These are phyloP conservation scores for Parafenestella ontariensis DNA, from an alignment of 2,329 filamentous ascomycete genomes.

Conservation along the genomic window DNA sequence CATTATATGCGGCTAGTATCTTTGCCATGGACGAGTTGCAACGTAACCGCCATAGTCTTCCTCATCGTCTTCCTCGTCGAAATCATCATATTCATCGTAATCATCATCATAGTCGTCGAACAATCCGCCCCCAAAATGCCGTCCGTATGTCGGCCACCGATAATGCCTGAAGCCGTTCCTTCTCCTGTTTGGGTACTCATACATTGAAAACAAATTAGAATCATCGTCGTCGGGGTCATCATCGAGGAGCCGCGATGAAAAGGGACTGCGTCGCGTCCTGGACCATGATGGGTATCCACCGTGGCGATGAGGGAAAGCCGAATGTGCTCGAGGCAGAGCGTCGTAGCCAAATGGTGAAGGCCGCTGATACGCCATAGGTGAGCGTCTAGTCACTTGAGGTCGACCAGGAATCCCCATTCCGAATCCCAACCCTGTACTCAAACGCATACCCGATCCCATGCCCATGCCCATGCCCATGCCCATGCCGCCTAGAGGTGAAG, in stretches of 20 bases:
- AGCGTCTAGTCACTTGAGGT: background rate
- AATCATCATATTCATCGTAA: conserved; percentile 13
- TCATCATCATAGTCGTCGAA: conserved; percentile 5
- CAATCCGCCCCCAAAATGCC: conserved; percentile 1
- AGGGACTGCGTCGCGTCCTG: background rate
- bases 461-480: conserved; percentile 3
- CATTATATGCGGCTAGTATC: background rate
- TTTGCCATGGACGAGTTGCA: background rate
- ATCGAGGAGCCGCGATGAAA: conserved; percentile 2
- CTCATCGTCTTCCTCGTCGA: conserved; percentile 10
- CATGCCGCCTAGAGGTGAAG: conserved; percentile 3
- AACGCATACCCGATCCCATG: background rate
- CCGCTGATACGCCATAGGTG: conserved; percentile 1
- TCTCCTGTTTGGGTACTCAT: background rate
- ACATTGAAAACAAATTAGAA: conserved; percentile 1
- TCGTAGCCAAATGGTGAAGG: conserved; percentile 1
- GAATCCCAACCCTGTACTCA: background rate
- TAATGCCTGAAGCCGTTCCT: background rate
- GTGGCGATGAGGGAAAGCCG: conserved; percentile 3
- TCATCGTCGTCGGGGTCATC: conserved; percentile 20
- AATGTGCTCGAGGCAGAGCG: background rate
- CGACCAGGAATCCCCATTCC: background rate
- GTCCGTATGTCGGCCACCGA: conserved; percentile 1
- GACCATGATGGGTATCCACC: conserved; percentile 7
- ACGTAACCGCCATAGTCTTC: conserved; percentile 2